These are phyloP conservation scores for Malus domestica DNA, from an alignment of 306 rosid genomes.

Conservation along the genomic window DNA sequence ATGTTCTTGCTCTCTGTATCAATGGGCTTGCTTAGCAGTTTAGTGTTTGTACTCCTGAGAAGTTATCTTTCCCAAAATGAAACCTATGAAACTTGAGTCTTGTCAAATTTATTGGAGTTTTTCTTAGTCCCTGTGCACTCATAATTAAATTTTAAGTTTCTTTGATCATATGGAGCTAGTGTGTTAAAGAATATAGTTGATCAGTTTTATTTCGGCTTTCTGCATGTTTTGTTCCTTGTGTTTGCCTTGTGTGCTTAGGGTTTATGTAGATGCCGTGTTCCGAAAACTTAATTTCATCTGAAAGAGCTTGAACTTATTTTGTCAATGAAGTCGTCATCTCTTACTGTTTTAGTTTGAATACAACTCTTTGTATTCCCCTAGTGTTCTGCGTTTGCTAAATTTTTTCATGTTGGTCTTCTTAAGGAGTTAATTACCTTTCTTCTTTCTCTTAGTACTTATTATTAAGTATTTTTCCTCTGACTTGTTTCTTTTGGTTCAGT, in stretches of 20 bases:
- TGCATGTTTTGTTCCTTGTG: neutral
- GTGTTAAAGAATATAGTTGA: neutral
- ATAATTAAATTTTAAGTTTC: no score
- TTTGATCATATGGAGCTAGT: no score
- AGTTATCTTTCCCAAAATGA: neutral
- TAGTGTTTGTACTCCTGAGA: neutral
- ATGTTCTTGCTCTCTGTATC: neutral
- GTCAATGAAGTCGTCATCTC: neutral
- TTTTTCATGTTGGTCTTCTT: neutral
- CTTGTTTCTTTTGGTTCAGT: constrained; percentile 39
- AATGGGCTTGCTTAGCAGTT: neutral
- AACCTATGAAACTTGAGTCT: neutral
- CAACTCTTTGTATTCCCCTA: neutral
- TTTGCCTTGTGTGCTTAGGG: neutral
- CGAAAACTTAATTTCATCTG: neutral
- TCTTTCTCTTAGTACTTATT: neutral
- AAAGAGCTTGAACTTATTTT: neutral
- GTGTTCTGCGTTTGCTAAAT: neutral
- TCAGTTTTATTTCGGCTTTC: neutral
- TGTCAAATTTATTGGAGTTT: neutral
- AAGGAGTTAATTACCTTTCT: neutral
- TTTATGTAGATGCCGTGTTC: neutral
- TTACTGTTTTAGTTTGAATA: neutral
- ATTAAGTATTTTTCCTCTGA: neutral
- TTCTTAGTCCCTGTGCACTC: no score